A percentile compares a stretch with the other conserved stretches of the same genome.
Conservation (phyloP, 2,329 filamentous ascomycete genomes). For the Fusarium sp. region DNA sequence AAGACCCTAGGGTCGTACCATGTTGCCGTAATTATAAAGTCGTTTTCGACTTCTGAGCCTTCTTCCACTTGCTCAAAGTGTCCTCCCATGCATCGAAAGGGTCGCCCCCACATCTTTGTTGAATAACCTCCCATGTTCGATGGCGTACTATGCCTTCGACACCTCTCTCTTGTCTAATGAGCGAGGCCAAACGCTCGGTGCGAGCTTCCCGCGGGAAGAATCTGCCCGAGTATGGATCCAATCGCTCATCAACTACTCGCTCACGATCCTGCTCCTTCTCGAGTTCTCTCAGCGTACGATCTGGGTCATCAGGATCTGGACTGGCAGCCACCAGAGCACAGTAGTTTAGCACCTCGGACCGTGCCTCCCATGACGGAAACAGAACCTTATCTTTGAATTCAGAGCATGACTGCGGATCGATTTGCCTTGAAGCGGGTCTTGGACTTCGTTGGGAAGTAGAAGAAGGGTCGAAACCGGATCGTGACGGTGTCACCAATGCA, state of each 20-base stretch:
- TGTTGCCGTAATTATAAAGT: conserved; percentile 5
- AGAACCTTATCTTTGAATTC: conserved; percentile 79
- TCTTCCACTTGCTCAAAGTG: conserved; percentile 70
- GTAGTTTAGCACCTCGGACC: conserved; percentile 86
- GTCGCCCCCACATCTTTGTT: conserved; percentile 75
- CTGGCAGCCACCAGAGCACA: conserved; percentile 88
- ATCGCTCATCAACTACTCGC: conserved; percentile 81
- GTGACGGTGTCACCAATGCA: conserved; percentile 80
- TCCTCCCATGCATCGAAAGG: conserved; percentile 69
- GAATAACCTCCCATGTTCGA: conserved; percentile 82
- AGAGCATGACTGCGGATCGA: conserved; percentile 71
- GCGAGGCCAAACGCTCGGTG: conserved; percentile 78
- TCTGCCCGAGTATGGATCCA: conserved; percentile 89
- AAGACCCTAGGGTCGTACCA: neutral
- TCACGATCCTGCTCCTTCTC: conserved; percentile 77
- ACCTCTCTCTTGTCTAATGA: conserved; percentile 77
- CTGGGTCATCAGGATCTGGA: conserved; percentile 87
- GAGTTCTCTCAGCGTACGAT: conserved; percentile 72
- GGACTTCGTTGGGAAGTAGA: conserved; percentile 74
- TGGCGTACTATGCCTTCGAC: conserved; percentile 82
- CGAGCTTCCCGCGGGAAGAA: conserved; percentile 83
- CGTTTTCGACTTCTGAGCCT: conserved; percentile 37
- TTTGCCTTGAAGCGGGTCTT: conserved; percentile 59
- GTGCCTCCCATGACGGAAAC: conserved; percentile 87
- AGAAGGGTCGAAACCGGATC: conserved; percentile 77